A percentile compares a stretch with the other conserved stretches of the same genome.
phyloP scores from a whole-genome alignment of 2,329 filamentous ascomycete species.

The Monilinia polystroma region DNA sequence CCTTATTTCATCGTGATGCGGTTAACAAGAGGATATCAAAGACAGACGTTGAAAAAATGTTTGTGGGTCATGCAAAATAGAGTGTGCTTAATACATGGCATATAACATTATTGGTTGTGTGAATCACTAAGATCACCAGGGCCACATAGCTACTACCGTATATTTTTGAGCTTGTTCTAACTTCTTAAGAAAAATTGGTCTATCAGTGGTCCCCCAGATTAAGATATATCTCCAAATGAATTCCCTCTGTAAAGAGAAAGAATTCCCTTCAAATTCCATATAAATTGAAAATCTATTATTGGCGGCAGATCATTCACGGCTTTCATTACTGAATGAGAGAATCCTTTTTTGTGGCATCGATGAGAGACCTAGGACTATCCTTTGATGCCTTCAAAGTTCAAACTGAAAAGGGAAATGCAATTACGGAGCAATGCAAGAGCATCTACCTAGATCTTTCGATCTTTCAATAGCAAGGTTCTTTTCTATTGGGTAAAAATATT shows the following conservation, averaged over 20 bases:
- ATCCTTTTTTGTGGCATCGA: neutral
- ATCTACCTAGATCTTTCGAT: constrained; percentile 5
- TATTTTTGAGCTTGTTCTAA: constrained; percentile 12
- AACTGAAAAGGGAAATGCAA: constrained; percentile 9
- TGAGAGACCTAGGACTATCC: neutral
- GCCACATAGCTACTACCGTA: neutral
- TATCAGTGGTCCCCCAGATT: neutral
- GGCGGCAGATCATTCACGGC: constrained; percentile 19
- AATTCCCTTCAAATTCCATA: neutral
- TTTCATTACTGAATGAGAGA: constrained; percentile 8
- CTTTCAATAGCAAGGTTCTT: neutral
- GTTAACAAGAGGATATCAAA: neutral
- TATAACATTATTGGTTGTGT: no score
- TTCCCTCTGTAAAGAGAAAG: neutral
- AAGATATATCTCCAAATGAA: constrained; percentile 16
- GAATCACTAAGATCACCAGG: neutral
- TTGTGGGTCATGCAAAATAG: neutral
- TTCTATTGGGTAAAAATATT: neutral
- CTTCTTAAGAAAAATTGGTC: neutral
- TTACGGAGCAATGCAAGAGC: neutral
- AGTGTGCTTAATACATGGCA: no score
- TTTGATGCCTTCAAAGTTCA: neutral
- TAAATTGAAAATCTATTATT: neutral
- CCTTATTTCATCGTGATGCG: no score
- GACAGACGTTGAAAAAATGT: constrained; percentile 18